Evolutionary conservation across 768 basidiomycete genomes (phyloP).

Genomic region (Amanita thiersii): DNA sequence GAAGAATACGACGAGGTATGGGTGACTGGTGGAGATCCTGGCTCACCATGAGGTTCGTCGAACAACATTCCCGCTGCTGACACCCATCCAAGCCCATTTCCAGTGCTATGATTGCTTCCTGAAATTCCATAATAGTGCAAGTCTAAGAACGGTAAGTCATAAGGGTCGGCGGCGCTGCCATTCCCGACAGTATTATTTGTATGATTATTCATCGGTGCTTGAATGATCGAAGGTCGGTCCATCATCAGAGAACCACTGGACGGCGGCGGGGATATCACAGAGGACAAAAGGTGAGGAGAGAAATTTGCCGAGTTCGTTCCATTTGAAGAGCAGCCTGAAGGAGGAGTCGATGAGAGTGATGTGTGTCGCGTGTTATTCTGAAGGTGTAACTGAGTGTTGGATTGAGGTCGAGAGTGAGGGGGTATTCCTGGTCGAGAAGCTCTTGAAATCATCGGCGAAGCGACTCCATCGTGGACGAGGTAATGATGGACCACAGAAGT

Average conservation of each 20-base stretch:
- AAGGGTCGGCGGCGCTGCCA: constrained; percentile 16
- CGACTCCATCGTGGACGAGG: constrained; percentile 7
- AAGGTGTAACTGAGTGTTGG: not conserved
- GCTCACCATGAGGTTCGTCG: constrained; percentile 7
- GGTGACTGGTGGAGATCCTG: not conserved
- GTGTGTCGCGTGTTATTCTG: not conserved
- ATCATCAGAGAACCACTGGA: not conserved
- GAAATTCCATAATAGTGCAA: constrained; percentile 49
- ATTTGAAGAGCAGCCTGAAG: not conserved
- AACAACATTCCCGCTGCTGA: constrained; percentile 13
- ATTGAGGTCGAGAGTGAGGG: not conserved
- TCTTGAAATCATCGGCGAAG: constrained; percentile 10
- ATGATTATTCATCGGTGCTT: constrained; percentile 19
- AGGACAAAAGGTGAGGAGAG: constrained; percentile 5
- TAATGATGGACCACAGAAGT: constrained; percentile 7
- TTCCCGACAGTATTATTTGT: no score
- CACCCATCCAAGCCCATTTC: constrained; percentile 12
- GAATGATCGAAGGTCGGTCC: not conserved
- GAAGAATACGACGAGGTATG: constrained; percentile 1
- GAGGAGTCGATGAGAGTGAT: not conserved
- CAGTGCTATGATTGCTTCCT: constrained; percentile 1
- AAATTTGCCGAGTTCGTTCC: not conserved
- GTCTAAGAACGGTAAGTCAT: constrained; percentile 63
- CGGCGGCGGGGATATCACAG: not conserved
- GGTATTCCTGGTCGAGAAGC: constrained; percentile 1